Evolutionary conservation across 345 rosid genomes (phyloP), one percentile per base, ranked within the genome.

Genomic region (Brassica juncea): DNA sequence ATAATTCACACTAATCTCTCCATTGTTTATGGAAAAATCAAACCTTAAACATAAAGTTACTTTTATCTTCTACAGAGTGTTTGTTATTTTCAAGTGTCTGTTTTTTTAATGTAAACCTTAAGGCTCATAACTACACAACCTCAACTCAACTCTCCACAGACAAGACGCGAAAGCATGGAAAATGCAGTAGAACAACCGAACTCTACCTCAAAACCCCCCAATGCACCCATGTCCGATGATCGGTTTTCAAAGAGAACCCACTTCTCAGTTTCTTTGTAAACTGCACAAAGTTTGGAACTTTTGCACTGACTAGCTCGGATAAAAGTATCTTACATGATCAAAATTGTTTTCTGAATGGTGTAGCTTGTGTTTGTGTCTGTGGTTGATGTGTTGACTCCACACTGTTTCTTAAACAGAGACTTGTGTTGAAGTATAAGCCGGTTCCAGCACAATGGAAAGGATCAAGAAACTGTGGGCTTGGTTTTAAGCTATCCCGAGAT

Each of bases 391-490:
- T 44, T 25, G 80, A 34, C 11, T 66, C 80, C 66, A 14, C 32
- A 71, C 47, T 59, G 80, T 71, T 81, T 66, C 77, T 71, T 71
- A 76, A 58, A 25, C 49, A 71, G 77, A 71, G 75, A 58, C 44
- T 71, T 32, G 77, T 66, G 80, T 81, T 52, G 75, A 69, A 80
- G 75, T 74, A 54, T 68, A 63, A 52, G 67, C 79, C 75, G 0
- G 75, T 39, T 69, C 78, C 76, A 37, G 68, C 42, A 1, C 68
- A 15, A 39, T 72, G 31, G 10, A 80, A 80, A 62, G 84, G 75
- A 47, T 82, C 75, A 52, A 80, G 79, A 71, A 83, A 84, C 64
- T 84, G 87, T 31, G 85, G 52, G 60, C 76, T 66, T 71, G 60
- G 83, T 15, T 23, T 72, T 72, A 77, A 49, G 71, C 58, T 66